These are phyloP conservation scores for Coniophora puteana DNA, from an alignment of 1,284 basidiomycete species.

Conservation along the genomic window DNA sequence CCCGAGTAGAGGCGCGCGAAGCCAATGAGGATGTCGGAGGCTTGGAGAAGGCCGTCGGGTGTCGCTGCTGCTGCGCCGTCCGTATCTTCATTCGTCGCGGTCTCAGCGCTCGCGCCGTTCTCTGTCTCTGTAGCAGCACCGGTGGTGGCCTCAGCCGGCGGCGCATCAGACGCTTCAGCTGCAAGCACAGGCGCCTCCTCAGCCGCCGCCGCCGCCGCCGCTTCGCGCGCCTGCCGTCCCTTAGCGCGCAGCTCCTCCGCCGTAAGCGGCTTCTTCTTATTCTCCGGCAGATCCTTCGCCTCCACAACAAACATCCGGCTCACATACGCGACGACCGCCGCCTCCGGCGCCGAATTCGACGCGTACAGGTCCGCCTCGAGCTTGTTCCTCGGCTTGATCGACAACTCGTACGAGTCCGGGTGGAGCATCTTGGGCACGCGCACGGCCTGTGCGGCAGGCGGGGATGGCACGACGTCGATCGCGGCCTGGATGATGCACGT, in stretches of 20 bases:
- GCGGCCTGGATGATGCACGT: constrained; percentile 91
- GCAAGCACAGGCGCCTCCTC: constrained; percentile 30
- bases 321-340: constrained; percentile 81
- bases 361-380: constrained; percentile 82
- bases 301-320: constrained; percentile 98
- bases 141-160: constrained; percentile 16
- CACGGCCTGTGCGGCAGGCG: constrained; percentile 75
- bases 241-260: constrained; percentile 85
- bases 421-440: constrained; percentile 94
- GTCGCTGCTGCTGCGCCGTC: constrained; percentile 13
- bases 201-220: constrained; percentile 31
- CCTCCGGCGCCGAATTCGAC: constrained; percentile 58
- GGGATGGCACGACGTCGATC: constrained; percentile 91
- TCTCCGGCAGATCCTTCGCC: constrained; percentile 79
- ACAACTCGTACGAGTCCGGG: constrained; percentile 65
- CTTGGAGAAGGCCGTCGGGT: constrained; percentile 19
- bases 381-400: constrained; percentile 64
- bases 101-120: too few species aligned
- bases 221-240: constrained; percentile 63
- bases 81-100: constrained; percentile 14
- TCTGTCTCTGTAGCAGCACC: too few species aligned
- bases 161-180: constrained; percentile 23
- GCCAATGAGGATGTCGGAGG: constrained; percentile 68
- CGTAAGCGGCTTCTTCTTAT: constrained; percentile 73
- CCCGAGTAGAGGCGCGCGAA: constrained; percentile 96